Evolutionary conservation across 306 rosid genomes (phyloP), one percentile per base, ranked within the genome.

Genomic region (Hylodesmum podocarpum): DNA sequence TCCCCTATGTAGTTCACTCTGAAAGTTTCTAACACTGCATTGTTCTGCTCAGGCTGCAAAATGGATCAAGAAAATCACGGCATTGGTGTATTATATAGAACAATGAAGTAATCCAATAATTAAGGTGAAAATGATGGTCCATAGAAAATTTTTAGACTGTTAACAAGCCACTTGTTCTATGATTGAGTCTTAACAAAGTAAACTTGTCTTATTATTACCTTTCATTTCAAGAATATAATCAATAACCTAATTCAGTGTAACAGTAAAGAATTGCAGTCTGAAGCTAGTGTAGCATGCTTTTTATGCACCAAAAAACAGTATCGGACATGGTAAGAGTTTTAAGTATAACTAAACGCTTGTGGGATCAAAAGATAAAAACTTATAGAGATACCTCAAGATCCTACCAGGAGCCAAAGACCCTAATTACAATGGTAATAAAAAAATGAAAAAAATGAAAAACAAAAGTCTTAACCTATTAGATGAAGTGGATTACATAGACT

Each of bases 31-130:
- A 94, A 67, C 54, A 94, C 59, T 34, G 93, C 97, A 78, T 84
- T 84, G 25, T 94, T 94, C 82, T 88, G 91, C 59, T 89, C 91
- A 58, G 94, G 94, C 98, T 94, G 90, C 86, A 85, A 75, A 67
- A 40, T 46, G 65, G 49, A 27, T 55, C 53, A 76, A 69, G 21
- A 69, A 31, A 46, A 8, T 58, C 31, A 34, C 69, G 40, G 16
- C 44, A 50, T 83, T n/a, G 59, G 34, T 19, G 63, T 8, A 10
- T 5, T 15, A 16, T 13, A 18, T 8, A 27, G 16, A 16, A 28
- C 49, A 67, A 27, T 53, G 47, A 66, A 66, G 13, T 6, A 14
- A 63, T 22, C 39, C 31, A 19, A 47, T 27, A 63, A 31, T 19
- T 16, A 40, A 21, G 3, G 65, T 28, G 65, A 58, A 58, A 58